Base-by-base conservation (phyloP, 441 rosid genomes). In the Erysimum cheiri region DNA sequence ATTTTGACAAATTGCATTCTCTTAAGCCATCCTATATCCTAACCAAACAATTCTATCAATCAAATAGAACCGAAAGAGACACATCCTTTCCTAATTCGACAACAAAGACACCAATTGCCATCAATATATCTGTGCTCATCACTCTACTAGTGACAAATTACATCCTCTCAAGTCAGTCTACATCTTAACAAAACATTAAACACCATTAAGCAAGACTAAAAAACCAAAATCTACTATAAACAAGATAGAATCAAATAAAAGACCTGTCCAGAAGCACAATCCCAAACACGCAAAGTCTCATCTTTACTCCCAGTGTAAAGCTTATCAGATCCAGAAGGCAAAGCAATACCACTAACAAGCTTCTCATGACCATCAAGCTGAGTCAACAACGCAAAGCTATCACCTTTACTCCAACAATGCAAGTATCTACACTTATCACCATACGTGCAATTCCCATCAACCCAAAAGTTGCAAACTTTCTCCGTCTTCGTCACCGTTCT, bases 251-350 rank as follows among this genome's bases (percentile, higher is more conserved):
- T 15, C 2, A 43, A 50, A 60, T 39, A 55, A 64, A 35, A 71
- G 67, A 92, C 99, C 98, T 91, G 91, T 69, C 99, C 98, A 62
- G 99, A 87, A 46, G 86, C 88, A 60, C 96, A 91, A 84, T 93
- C 97, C 99, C 99, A 96, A 55, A 85, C 81, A 60, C 96, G 84
- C 29, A 91, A 83, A 8, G 98, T 85, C 79, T 84, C 93, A 71
- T 96, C 99, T 75, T 88, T 80, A 79, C 97, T 85, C 39, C 92
- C 97, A 0, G 99, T 86, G 74, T 87, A 95, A 80, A 96, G 97
- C 83, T 88, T 93, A 82, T 87, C 88, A 6, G 96, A 90, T 11
- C 89, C 97, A 9, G 92, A 78, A 22, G 99, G 97, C 74, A 91
- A 70, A 14, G 96, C 90, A 74, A 96, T 93, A 69, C 92, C 98